phyloP scores from a whole-genome alignment of 2,329 filamentous ascomycete species.

The Clonostachys sp. region DNA sequence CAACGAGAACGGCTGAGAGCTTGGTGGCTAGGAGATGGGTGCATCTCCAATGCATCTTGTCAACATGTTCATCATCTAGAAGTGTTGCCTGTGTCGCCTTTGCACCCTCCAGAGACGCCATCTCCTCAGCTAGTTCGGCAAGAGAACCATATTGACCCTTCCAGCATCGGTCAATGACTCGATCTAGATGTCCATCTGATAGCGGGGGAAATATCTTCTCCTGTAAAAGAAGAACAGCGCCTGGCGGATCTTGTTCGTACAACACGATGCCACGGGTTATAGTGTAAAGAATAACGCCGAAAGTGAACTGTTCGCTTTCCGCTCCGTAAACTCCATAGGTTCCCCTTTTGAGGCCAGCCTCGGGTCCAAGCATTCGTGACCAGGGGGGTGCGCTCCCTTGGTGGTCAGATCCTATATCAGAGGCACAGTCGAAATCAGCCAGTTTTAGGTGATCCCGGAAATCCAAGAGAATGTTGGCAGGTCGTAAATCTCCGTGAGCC shows the following conservation, averaged over 20 bases:
- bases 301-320: not conserved
- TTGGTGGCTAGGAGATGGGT: no score
- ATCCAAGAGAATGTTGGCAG: conserved; percentile 6
- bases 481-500: conserved; percentile 6
- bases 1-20: no score
- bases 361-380: conserved; percentile 1
- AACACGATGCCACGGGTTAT: conserved; percentile 1
- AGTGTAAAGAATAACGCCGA: conserved; percentile 4
- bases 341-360: conserved; percentile 1
- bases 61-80: no score
- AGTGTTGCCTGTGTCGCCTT: no score
- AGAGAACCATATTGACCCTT: conserved; percentile 1
- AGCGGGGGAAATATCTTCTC: conserved; percentile 2
- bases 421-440: conserved; percentile 4
- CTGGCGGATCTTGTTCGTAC: conserved; percentile 1
- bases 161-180: conserved; percentile 2
- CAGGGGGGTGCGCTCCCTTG: conserved; percentile 1
- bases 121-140: not conserved
- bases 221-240: not conserved
- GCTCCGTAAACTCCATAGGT: not conserved
- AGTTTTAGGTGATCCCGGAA: conserved; percentile 5
- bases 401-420: conserved; percentile 1
- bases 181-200: not conserved
- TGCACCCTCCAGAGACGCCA: not conserved
- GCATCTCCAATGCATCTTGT: no score